Evolutionary conservation across 2,329 filamentous ascomycete species (phyloP), one percentile per base, ranked within the genome.

Genomic region (Pyrenophora seminiperda): DNA sequence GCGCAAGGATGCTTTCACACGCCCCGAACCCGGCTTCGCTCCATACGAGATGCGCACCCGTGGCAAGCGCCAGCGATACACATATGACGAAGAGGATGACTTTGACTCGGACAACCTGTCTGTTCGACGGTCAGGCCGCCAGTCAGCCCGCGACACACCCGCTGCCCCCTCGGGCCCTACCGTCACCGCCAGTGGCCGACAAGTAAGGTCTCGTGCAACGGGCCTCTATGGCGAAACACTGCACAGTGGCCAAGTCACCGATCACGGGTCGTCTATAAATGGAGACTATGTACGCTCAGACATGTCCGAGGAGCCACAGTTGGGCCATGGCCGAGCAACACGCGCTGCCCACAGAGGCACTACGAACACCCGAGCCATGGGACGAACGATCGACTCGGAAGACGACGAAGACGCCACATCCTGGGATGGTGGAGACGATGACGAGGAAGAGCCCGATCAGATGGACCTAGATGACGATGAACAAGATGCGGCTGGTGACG

Each of bases 41-140:
- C 79, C 96, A 50, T 99, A 99, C 72, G 94, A 99, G 76, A 94
- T 94, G 41, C 90, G 94, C 44, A 99, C 95, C 4, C 86, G 94
- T 51, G 94, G 94, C 48, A 97, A 99, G 79, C 89, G 93, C 54
- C 89, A 96, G 76, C 95, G 92, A 73, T 99, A 99, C 69, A 99
- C 91, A 0, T 99, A 90, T 68, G 95, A 91, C 0, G 92, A 97
- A 43, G 90, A 95, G 18, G 90, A 95, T 60, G 91, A 96, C n/a
- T 79, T 76, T 42, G 83, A 83, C 66, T 86, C 86, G 70, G 92
- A 78, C 53, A 76, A 77, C 14, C 83, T 86, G 5, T 90, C 90
- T 10, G 82, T 85, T 14, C 85, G 83, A 36, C 77, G 80, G 38
- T 86, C 83, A 4, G 77, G 76, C 7, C 77, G 93, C 19, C 89